Evolutionary conservation across 179 eudicot genomes (phyloP).

Genomic region (Silene vulgaris): DNA sequence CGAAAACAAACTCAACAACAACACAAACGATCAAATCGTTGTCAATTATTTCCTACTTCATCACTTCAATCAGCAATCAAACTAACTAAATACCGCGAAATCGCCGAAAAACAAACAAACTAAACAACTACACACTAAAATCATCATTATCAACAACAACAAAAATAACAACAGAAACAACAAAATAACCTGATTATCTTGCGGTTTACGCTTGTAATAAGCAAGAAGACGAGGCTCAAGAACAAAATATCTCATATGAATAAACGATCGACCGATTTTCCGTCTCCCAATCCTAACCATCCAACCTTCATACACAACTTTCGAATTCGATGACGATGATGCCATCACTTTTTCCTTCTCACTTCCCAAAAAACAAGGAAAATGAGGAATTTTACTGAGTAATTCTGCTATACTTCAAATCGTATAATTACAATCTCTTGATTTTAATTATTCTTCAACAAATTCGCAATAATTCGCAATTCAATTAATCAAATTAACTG

Average conservation of each 20-base stretch:
- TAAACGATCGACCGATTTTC: conserved; percentile 87
- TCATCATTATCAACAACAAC: background rate
- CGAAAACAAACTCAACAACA: background rate
- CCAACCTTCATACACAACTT: conserved; percentile 97
- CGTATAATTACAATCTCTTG: conserved; percentile 9
- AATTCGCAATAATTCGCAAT: conserved; percentile 10
- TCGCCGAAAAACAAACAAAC: too few species aligned
- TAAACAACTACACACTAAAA: too few species aligned
- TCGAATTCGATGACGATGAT: conserved; percentile 37
- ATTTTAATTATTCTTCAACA: background rate
- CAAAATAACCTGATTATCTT: conserved; percentile 60
- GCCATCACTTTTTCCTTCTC: conserved; percentile 27
- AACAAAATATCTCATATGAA: conserved; percentile 94
- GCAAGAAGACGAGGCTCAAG: conserved; percentile 83
- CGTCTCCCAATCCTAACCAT: conserved; percentile 96
- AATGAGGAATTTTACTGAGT: conserved; percentile 8
- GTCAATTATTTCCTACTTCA: too few species aligned
- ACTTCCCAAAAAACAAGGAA: conserved; percentile 17
- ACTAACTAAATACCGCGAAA: too few species aligned
- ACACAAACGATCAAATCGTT: background rate
- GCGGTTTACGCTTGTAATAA: conserved; percentile 94
- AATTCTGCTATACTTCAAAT: conserved; percentile 15
- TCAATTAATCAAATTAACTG: conserved; percentile 7
- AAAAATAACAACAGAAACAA: background rate
- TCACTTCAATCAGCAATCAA: too few species aligned